Evolutionary conservation across 1,139 yeast species (phyloP).

Genomic region (Arxiozyma bovina): DNA sequence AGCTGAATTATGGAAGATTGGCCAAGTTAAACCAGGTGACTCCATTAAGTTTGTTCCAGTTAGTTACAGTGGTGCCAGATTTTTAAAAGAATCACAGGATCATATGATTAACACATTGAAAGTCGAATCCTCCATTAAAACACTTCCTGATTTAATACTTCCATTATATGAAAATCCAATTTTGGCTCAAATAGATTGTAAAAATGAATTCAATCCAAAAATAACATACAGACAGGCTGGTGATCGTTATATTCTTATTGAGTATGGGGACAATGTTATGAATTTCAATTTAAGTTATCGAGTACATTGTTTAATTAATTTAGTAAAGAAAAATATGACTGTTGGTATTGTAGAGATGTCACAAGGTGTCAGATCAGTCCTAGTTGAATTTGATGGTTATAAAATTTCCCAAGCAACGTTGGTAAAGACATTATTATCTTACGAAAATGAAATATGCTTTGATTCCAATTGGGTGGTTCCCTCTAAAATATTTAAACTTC

Average conservation of each 20-base stretch:
- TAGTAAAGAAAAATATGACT: conserved; percentile 57
- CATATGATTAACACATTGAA: conserved; percentile 34
- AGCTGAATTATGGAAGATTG: conserved; percentile 97
- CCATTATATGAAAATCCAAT: conserved; percentile 40
- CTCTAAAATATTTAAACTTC: conserved; percentile 73
- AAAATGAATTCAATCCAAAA: conserved; percentile 47
- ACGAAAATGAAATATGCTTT: conserved; percentile 65
- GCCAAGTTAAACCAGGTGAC: conserved; percentile 95
- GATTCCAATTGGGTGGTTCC: conserved; percentile 78
- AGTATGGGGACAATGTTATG: conserved; percentile 82
- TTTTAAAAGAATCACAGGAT: conserved; percentile 54
- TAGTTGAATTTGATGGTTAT: conserved; percentile 67
- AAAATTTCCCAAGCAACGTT: conserved; percentile 52
- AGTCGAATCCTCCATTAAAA: conserved; percentile 31
- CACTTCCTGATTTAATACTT: conserved; percentile 30
- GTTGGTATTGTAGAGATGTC: conserved; percentile 89
- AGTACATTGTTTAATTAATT: conserved; percentile 69
- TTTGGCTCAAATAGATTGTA: conserved; percentile 41
- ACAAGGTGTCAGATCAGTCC: conserved; percentile 90
- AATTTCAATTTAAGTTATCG: conserved; percentile 81
- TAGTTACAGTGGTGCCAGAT: conserved; percentile 56
- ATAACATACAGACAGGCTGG: conserved; percentile 94
- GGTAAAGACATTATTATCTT: conserved; percentile 55
- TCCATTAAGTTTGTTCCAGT: conserved; percentile 71
- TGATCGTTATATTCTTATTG: conserved; percentile 82